These are phyloP conservation scores for Tricholoma terreum DNA, from an alignment of 768 basidiomycete species.

Conservation along the genomic window DNA sequence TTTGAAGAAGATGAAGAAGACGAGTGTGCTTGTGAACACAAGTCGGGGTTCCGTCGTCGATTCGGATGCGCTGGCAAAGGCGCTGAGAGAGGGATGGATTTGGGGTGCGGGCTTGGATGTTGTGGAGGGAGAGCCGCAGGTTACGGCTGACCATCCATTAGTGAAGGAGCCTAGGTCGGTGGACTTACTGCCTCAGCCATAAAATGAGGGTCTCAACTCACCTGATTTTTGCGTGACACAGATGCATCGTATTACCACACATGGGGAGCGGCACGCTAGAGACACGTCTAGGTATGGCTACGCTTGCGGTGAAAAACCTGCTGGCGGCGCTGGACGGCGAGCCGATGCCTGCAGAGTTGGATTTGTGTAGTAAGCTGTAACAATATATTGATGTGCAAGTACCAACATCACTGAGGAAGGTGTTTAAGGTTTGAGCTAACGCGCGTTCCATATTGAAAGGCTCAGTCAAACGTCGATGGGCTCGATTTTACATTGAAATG, in stretches of 20 bases:
- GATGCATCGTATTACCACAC: conserved; percentile 84
- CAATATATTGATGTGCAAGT: not conserved
- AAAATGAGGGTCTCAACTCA: not conserved
- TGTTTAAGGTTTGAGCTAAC: no score
- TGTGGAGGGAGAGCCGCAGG: conserved; percentile 85
- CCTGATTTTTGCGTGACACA: conserved; percentile 22
- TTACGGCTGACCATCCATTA: conserved; percentile 72
- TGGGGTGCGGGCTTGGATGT: conserved; percentile 95
- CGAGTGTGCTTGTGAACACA: conserved; percentile 80
- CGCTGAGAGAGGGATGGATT: conserved; percentile 73
- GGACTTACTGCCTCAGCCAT: not conserved
- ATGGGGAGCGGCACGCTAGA: conserved; percentile 88
- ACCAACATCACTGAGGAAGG: no score
- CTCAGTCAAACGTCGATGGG: no score
- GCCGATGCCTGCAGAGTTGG: conserved; percentile 52
- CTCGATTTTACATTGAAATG: no score
- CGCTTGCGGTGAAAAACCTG: conserved; percentile 66
- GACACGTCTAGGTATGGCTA: conserved; percentile 81
- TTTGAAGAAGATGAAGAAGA: conserved; percentile 80
- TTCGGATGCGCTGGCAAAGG: conserved; percentile 81
- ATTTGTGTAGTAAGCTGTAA: conserved; percentile 18
- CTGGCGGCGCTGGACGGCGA: conserved; percentile 52
- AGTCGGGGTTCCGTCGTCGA: conserved; percentile 87
- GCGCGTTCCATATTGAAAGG: no score
- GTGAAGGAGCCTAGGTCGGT: conserved; percentile 70